Percentiles rank a stretch among this genome's conserved stretches.
These are phyloP conservation scores for Beauveria scarabaeidicola DNA, from an alignment of 2,329 filamentous ascomycete genomes.

Conservation along the genomic window DNA sequence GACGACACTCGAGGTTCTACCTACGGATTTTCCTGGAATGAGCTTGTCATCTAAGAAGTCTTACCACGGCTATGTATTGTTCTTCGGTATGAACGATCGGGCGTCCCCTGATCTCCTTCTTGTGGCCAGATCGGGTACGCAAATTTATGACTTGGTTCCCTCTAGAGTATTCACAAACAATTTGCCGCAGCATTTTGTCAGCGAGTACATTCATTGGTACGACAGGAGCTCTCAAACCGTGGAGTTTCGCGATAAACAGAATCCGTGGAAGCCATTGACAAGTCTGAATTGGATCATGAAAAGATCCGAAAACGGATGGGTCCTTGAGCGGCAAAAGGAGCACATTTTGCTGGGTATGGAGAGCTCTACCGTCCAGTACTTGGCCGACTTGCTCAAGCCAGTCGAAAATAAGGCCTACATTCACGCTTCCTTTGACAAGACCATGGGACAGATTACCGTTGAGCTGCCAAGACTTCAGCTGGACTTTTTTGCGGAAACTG, in stretches of 20 bases:
- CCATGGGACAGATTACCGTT: not conserved
- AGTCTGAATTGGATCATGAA: not conserved
- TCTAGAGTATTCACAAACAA: not conserved
- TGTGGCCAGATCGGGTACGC: not conserved
- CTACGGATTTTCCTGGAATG: not conserved
- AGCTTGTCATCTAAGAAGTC: not conserved
- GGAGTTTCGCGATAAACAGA: not conserved
- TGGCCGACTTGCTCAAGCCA: not conserved
- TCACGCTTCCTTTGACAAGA: not conserved
- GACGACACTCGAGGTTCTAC: not conserved
- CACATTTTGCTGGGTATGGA: not conserved
- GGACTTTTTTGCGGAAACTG: not conserved
- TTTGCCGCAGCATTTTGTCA: not conserved
- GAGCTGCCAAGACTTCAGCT: not conserved
- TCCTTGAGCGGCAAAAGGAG: not conserved
- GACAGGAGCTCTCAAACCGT: not conserved
- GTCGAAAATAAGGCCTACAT: not conserved
- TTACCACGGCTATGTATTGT: not conserved
- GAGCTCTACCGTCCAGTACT: not conserved
- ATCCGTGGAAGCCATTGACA: not conserved
- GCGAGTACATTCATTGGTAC: conserved; percentile 6
- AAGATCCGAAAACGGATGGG: not conserved
- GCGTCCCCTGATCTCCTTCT: not conserved
- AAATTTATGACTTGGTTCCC: not conserved
- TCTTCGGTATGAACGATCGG: not conserved